Conservation (phyloP, 2,329 filamentous ascomycete species). For the Phaeosphaeria sp. region DNA sequence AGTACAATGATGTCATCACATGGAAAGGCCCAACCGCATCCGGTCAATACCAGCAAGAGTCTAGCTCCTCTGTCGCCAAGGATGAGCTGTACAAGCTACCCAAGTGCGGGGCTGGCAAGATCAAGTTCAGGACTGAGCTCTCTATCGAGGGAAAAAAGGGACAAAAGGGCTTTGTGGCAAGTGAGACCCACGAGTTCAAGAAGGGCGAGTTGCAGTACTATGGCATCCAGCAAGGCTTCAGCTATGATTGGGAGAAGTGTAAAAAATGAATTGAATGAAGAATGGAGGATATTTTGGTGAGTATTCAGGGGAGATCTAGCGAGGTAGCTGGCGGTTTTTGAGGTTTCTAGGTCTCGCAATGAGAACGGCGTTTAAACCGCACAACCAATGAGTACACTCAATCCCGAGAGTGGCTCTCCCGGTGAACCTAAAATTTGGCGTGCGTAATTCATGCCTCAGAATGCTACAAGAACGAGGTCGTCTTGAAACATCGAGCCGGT, state of each 20-base stretch:
- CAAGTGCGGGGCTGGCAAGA: slow-evolving; percentile 15
- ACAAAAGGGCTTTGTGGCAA: slow-evolving; percentile 13
- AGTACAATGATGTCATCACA: slow-evolving; percentile 15
- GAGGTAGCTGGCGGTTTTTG: too few relatives aligned
- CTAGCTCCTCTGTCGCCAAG: slow-evolving; percentile 7
- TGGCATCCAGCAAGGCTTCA: slow-evolving; percentile 21
- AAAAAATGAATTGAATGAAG: slow-evolving; percentile 8
- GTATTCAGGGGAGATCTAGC: too few relatives aligned
- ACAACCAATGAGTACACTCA: too few relatives aligned
- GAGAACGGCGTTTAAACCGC: too few relatives aligned
- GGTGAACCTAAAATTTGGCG: too few relatives aligned
- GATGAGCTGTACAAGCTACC: slow-evolving; percentile 11
- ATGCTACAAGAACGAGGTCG: too few relatives aligned
- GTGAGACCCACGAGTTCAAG: slow-evolving; percentile 5
- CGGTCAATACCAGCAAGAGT: slow-evolving; percentile 6
- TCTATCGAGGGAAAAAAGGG: slow-evolving; percentile 13
- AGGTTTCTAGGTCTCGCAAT: too few relatives aligned
- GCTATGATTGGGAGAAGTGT: slow-evolving; percentile 28
- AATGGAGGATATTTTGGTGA: too few relatives aligned
- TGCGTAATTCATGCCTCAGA: too few relatives aligned
- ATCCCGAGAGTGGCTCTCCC: too few relatives aligned
- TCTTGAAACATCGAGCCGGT: too few relatives aligned
- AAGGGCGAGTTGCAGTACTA: slow-evolving; percentile 16
- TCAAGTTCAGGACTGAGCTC: slow-evolving; percentile 22
- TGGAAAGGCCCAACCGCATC: slow-evolving; percentile 13